A percentile compares a stretch with the other conserved stretches of the same genome.
These are phyloP conservation scores for Monosporascus sp. DNA, from an alignment of 2,329 filamentous ascomycete genomes.

Conservation along the genomic window DNA sequence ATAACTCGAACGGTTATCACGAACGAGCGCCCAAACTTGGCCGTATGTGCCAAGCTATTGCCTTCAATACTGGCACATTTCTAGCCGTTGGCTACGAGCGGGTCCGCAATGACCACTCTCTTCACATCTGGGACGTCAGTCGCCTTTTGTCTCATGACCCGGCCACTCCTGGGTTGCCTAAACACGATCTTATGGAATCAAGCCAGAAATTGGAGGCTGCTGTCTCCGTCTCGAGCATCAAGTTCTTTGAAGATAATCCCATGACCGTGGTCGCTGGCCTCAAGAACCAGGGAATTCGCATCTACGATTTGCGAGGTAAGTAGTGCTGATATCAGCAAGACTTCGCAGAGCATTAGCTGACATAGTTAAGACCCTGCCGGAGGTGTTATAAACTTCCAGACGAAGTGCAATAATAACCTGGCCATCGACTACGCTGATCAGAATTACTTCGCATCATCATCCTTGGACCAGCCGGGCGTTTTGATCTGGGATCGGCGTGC, in stretches of 20 bases:
- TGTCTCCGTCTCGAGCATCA: constrained; percentile 74
- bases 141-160: constrained; percentile 48
- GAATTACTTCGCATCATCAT: constrained; percentile 80
- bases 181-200: constrained; percentile 48
- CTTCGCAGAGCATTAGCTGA: constrained; percentile 9
- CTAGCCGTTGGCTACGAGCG: constrained; percentile 75
- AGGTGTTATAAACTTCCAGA: constrained; percentile 54
- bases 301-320: constrained; percentile 73
- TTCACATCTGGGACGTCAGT: constrained; percentile 78
- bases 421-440: constrained; percentile 74
- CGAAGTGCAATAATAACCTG: constrained; percentile 64
- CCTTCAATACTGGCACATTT: constrained; percentile 67
- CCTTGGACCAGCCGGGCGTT: constrained; percentile 66
- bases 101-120: constrained; percentile 73
- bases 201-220: constrained; percentile 55
- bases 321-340: not conserved
- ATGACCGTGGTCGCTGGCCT: constrained; percentile 71
- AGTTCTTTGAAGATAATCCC: constrained; percentile 74
- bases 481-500: constrained; percentile 74
- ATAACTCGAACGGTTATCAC: constrained; percentile 58
- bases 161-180: constrained; percentile 43
- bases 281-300: constrained; percentile 66
- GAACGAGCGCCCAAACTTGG: constrained; percentile 69
- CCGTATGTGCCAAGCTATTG: constrained; percentile 73
- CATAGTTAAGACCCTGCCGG: constrained; percentile 38